Evolutionary conservation across 345 rosid genomes (phyloP).

Genomic region (Conringia planisiliqua): DNA sequence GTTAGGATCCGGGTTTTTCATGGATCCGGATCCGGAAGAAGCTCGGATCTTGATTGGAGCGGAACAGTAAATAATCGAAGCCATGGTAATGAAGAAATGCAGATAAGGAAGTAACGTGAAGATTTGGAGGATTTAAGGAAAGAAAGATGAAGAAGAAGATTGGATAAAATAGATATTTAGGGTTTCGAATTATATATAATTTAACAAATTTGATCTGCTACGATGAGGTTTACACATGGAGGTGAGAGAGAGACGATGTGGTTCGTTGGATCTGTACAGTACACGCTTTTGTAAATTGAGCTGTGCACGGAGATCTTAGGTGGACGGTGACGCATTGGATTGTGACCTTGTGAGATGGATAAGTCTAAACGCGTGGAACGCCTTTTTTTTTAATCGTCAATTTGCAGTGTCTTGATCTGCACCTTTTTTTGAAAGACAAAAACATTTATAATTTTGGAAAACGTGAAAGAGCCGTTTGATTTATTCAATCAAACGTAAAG

Average conservation of each 20-base stretch:
- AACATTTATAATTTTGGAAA: background rate
- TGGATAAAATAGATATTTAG: background rate
- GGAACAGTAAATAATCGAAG: slow-evolving; percentile 39
- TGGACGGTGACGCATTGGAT: background rate
- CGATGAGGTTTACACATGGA: background rate
- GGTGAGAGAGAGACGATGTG: background rate
- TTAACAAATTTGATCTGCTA: slow-evolving; percentile 10
- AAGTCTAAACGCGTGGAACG: slow-evolving; percentile 15
- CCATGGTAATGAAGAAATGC: slow-evolving; percentile 33
- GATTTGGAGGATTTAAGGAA: background rate
- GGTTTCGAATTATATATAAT: background rate
- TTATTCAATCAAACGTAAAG: background rate
- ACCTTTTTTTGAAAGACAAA: background rate
- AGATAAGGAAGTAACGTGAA: background rate
- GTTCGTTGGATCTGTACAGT: background rate
- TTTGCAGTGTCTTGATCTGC: slow-evolving; percentile 3
- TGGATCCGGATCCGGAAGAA: slow-evolving; percentile 29
- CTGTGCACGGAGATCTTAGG: background rate
- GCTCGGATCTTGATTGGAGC: slow-evolving; percentile 41
- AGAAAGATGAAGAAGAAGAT: background rate
- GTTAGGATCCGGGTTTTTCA: slow-evolving; percentile 23
- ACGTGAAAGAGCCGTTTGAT: slow-evolving; percentile 15
- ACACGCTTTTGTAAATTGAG: background rate
- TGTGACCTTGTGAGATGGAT: background rate
- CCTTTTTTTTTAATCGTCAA: slow-evolving; percentile 4